Evolutionary conservation across 257 asterid species (phyloP).

Genomic region (Verbena officinalis): DNA sequence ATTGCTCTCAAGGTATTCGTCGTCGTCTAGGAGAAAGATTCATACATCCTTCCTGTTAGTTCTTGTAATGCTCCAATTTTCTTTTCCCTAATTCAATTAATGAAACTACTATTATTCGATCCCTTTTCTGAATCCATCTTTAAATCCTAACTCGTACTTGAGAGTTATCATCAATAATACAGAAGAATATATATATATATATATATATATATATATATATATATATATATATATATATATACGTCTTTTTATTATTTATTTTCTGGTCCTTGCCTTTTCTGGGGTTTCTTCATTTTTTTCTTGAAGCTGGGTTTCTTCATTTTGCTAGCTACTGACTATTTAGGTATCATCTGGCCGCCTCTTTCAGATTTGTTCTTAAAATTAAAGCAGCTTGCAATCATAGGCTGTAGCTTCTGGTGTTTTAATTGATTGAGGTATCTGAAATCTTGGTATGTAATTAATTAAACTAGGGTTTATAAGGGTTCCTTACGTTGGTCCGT

Average conservation of each 20-base stretch:
- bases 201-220: too few species aligned
- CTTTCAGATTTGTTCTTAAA: too few species aligned
- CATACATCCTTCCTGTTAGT: not conserved
- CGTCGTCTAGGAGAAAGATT: slow-evolving; percentile 20
- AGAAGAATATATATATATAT: not conserved
- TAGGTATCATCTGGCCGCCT: too few species aligned
- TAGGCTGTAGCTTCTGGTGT: slow-evolving; percentile 7
- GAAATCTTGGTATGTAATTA: slow-evolving; percentile 11
- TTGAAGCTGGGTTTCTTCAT: too few species aligned
- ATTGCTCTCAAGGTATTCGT: too few species aligned
- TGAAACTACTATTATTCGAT: slow-evolving; percentile 5
- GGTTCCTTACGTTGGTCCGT: not conserved
- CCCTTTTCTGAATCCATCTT: not conserved
- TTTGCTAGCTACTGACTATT: too few species aligned
- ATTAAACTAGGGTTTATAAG: slow-evolving; percentile 33
- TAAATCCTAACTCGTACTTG: not conserved
- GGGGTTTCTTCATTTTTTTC: too few species aligned
- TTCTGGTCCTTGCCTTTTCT: too few species aligned
- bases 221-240: too few species aligned
- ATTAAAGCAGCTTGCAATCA: slow-evolving; percentile 33
- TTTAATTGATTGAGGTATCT: not conserved
- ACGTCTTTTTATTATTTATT: too few species aligned
- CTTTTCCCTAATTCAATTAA: not conserved
- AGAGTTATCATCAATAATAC: not conserved
- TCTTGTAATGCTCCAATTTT: not conserved